Base-by-base conservation (phyloP, 164 flowering plant genomes). In the Magnolia officinalis region DNA sequence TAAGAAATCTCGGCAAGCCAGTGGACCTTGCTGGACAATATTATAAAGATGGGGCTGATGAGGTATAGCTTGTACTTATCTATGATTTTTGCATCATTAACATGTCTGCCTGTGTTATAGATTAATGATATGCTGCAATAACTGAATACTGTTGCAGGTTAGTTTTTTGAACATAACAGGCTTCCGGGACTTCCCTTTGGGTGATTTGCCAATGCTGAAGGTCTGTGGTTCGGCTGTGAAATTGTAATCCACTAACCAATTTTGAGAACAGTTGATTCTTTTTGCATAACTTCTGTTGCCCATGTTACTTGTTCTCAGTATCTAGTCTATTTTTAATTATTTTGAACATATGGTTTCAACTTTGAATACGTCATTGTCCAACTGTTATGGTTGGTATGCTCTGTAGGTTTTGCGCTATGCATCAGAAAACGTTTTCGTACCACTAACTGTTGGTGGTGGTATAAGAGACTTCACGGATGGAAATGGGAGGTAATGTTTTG, bases 201-300 rank as follows among this genome's bases (percentile, higher is more conserved):
- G 95, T 2, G 99, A 96, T 81, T 85, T 96, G 80, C 99, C 99
- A n/a, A 94, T 96, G 98, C 78, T 96, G 83, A 86, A 96, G 97
- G 99, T 95, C 64, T 75, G 84, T 82, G 21, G 58, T 50, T 75
- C 67, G 65, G 52, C 75, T 52, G 26, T 69, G 37, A 49, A 50
- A 70, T 50, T 70, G 72, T 70, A 70, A 19, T 49, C 49, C 58
- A 70, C 58, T 24, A 70, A 8, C 50, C 49, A 29, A 14, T 68
- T 68, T 16, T 68, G 50, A 68, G 18, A 29, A 11, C 71, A 29
- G n/a, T 11, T 55, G 61, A 37, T 9, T 11, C 11, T 55, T 55
- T 55, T 11, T 11, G 13, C 61, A 9, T 55, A 8, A 55, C 61
- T 16, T 55, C 10, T 55, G 18, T 55, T 11, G 61, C 45, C 45